phyloP scores from a whole-genome alignment of 805 yeast genomes.

The Trichomonascus vanleenenianus region DNA sequence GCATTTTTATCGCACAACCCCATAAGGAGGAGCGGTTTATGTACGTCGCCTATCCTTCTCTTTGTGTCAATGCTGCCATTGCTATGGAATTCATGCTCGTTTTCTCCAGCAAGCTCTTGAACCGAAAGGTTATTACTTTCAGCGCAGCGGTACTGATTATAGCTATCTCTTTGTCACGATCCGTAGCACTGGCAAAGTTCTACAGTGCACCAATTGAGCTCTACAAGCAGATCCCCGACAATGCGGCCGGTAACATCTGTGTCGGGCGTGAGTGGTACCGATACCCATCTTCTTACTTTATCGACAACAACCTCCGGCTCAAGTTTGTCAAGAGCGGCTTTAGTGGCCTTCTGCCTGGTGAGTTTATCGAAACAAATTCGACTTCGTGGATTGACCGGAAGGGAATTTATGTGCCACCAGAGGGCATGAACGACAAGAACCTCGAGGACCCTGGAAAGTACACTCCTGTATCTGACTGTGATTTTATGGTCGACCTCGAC shows the following conservation, averaged over 20 bases:
- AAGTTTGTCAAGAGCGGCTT: slow-evolving; percentile 70
- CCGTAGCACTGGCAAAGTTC: slow-evolving; percentile 51
- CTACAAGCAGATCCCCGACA: slow-evolving; percentile 32
- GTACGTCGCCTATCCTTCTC: slow-evolving; percentile 73
- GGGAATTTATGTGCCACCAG: slow-evolving; percentile 40
- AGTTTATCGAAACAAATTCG: slow-evolving; percentile 47
- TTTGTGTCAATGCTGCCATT: slow-evolving; percentile 56
- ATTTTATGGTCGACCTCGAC: slow-evolving; percentile 60
- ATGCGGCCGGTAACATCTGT: slow-evolving; percentile 50
- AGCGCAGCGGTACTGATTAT: slow-evolving; percentile 11
- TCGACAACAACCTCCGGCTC: slow-evolving; percentile 56
- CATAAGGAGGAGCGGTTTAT: slow-evolving; percentile 91
- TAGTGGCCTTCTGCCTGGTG: slow-evolving; percentile 83
- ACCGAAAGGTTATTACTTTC: slow-evolving; percentile 4
- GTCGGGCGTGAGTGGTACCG: slow-evolving; percentile 96
- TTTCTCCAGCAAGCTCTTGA: neutral
- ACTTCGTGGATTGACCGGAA: slow-evolving; percentile 20
- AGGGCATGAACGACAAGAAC: slow-evolving; percentile 70
- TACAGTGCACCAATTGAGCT: slow-evolving; percentile 68
- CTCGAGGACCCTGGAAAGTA: slow-evolving; percentile 54
- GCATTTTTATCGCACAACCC: slow-evolving; percentile 64
- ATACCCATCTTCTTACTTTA: slow-evolving; percentile 79
- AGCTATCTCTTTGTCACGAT: slow-evolving; percentile 41
- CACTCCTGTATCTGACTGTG: slow-evolving; percentile 44
- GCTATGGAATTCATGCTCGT: slow-evolving; percentile 25